Percentiles rank a stretch among this genome's conserved stretches.
Conservation (phyloP, 257 asterid species). For the Leonotis leonurus region DNA sequence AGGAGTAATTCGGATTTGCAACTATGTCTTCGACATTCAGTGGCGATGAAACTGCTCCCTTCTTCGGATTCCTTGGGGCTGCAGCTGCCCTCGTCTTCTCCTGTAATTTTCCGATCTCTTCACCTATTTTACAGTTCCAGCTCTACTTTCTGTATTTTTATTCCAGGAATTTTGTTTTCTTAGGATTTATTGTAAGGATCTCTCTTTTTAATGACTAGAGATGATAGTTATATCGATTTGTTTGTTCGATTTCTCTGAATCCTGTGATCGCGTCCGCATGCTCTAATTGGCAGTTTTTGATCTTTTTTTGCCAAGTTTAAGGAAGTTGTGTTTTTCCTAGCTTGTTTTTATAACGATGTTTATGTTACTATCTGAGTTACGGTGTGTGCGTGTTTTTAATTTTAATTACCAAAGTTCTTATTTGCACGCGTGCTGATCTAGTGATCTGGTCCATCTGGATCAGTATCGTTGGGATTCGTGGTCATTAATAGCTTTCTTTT, state of each 20-base stretch:
- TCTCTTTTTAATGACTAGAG: not conserved
- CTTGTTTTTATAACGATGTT: not conserved
- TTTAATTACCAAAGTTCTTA: not conserved
- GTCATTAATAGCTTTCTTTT: not conserved
- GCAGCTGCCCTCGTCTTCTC: conserved; percentile 69
- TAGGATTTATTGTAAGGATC: too few species aligned
- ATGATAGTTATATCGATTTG: not conserved
- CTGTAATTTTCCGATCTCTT: conserved; percentile 32
- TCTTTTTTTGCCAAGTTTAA: not conserved
- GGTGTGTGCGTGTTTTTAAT: too few species aligned
- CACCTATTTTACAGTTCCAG: not conserved
- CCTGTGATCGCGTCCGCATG: conserved; percentile 17
- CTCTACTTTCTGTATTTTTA: not conserved
- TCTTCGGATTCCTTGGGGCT: conserved; percentile 67
- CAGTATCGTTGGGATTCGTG: not conserved
- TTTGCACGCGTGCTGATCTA: too few species aligned
- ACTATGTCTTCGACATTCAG: conserved; percentile 47
- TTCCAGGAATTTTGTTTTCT: not conserved
- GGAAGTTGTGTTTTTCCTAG: not conserved
- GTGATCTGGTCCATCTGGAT: conserved; percentile 20
- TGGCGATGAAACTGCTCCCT: conserved; percentile 73
- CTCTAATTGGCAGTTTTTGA: not conserved
- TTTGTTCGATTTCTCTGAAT: conserved; percentile 37
- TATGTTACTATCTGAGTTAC: too few species aligned
- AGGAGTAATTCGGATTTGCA: conserved; percentile 10